Evolutionary conservation across 2,329 filamentous ascomycete species (phyloP).

Genomic region (Aspergillus ochraceus): DNA sequence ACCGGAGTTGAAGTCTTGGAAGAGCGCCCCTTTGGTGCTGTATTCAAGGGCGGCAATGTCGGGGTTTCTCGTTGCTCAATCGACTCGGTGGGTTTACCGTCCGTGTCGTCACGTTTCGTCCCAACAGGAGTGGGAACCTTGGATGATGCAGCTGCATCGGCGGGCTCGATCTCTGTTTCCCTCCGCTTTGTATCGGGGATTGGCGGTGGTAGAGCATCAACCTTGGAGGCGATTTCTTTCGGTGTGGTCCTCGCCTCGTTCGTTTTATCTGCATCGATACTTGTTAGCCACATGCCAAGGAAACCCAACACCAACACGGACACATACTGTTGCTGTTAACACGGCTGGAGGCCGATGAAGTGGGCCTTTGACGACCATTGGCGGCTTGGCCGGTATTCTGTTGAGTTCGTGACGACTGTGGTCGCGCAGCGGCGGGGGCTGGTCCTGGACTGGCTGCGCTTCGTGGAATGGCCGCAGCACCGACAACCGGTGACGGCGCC

Average conservation of each 20-base stretch:
- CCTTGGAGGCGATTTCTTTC: constrained; percentile 46
- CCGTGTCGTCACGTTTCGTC: constrained; percentile 38
- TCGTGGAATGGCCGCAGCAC: constrained; percentile 62
- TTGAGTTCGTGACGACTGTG: constrained; percentile 69
- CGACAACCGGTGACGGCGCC: constrained; percentile 73
- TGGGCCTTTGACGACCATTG: constrained; percentile 57
- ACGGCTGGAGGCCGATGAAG: constrained; percentile 63
- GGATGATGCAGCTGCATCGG: constrained; percentile 11
- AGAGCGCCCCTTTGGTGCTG: constrained; percentile 33
- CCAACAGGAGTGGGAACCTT: constrained; percentile 22
- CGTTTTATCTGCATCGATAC: constrained; percentile 31
- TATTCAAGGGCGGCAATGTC: constrained; percentile 10
- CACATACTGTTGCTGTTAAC: constrained; percentile 53
- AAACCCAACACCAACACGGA: constrained; percentile 28
- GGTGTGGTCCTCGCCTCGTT: constrained; percentile 55
- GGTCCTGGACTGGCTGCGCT: constrained; percentile 63
- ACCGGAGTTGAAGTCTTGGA: constrained; percentile 45
- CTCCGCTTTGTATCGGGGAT: constrained; percentile 40
- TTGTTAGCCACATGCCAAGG: constrained; percentile 20
- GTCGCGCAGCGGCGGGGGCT: constrained; percentile 52
- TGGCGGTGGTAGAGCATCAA: constrained; percentile 25
- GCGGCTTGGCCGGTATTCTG: constrained; percentile 70
- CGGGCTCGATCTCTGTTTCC: constrained; percentile 27
- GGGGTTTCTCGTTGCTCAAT: constrained; percentile 37
- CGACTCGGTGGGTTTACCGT: constrained; percentile 31